Evolutionary conservation across 306 rosid species (phyloP).

Genomic region (Glycine soja): DNA sequence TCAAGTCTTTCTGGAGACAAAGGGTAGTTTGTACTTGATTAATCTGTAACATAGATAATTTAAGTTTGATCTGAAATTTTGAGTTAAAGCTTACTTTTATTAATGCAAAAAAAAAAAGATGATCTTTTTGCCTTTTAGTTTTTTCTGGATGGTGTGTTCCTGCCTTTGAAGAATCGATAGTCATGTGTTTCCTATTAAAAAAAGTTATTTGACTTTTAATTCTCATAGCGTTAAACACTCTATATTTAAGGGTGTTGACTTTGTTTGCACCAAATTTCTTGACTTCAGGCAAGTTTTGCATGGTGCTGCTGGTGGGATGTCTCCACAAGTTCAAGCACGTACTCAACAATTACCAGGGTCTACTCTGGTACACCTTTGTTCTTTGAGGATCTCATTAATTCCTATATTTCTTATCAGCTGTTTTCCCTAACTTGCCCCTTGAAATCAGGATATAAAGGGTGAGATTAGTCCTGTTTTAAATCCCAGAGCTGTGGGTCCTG

Average conservation of each 20-base stretch:
- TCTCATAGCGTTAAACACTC: slow-evolving; percentile 27
- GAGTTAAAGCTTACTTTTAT: slow-evolving; percentile 7
- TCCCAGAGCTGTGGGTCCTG: slow-evolving; percentile 92
- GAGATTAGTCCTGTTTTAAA: slow-evolving; percentile 87
- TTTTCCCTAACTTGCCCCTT: slow-evolving; percentile 48
- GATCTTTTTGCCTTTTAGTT: slow-evolving; percentile 8
- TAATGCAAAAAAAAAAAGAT: slow-evolving; percentile 15
- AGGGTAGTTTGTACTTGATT: slow-evolving; percentile 12
- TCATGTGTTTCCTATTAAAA: neutral
- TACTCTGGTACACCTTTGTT: slow-evolving; percentile 65
- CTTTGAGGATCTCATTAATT: slow-evolving; percentile 36
- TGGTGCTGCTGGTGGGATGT: slow-evolving; percentile 82
- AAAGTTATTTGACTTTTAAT: slow-evolving; percentile 2
- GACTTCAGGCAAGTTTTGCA: slow-evolving; percentile 93
- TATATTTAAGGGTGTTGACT: slow-evolving; percentile 43
- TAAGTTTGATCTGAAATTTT: slow-evolving; percentile 31
- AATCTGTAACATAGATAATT: slow-evolving; percentile 20
- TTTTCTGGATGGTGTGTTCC: slow-evolving; percentile 12
- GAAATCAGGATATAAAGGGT: slow-evolving; percentile 85
- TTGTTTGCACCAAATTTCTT: slow-evolving; percentile 32
- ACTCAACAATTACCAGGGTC: slow-evolving; percentile 91
- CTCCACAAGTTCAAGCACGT: slow-evolving; percentile 94
- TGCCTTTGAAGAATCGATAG: slow-evolving; percentile 28
- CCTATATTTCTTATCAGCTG: slow-evolving; percentile 31
- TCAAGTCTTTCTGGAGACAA: slow-evolving; percentile 32